Base-by-base conservation (phyloP, 805 yeast species). In the Starmerella geochares region DNA sequence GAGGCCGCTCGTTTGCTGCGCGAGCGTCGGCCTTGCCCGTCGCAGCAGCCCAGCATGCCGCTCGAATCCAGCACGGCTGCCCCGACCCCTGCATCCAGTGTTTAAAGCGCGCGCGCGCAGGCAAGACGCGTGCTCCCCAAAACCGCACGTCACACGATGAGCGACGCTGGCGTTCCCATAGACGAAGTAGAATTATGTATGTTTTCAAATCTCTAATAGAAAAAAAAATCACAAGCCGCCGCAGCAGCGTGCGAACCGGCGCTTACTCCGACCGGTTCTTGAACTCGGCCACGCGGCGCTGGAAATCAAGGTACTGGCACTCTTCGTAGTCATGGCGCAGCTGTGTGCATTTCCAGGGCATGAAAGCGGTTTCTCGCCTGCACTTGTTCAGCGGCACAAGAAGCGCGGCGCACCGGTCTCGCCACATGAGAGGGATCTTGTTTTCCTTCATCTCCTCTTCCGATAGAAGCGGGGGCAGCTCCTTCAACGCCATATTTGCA, bases 281-380 rank as follows among this genome's bases (percentile, higher is more conserved):
- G 65, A 83, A 71, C 68, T 82, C 88, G 62, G 78, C 72, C 51
- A 82, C 84, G 67, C 95, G 77, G 70, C 92, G 77, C 64, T 79
- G 75, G 70, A 81, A 84, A 64, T 86, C 94, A 65, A 80, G 66
- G 65, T 82, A 82, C 67, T 85, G 83, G 66, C 95, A 85, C 63
- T 83, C 83, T 66, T 85, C 95, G 73, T 87, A 86, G 37, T 73
- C 79, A 59, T 86, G 94, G 64, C 86, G 78, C 68, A 81, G 86
- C 56, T 81, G 81, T 51, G 75, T 55, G 60, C 95, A 85, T 59
- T 77, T 78, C 83, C 83, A 79, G 27, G 85, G 85, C 64, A 79
- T 57, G 58, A 68, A 79, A 61, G 69, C 66, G 11, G 74, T 72
- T 58, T 79, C 80, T 46, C 69, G 67, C 50, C 84, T 75, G 62